Evolutionary conservation across 2,329 filamentous ascomycete species (phyloP), one percentile per base, ranked within the genome.

Genomic region (Neofusicoccum cordaticola): DNA sequence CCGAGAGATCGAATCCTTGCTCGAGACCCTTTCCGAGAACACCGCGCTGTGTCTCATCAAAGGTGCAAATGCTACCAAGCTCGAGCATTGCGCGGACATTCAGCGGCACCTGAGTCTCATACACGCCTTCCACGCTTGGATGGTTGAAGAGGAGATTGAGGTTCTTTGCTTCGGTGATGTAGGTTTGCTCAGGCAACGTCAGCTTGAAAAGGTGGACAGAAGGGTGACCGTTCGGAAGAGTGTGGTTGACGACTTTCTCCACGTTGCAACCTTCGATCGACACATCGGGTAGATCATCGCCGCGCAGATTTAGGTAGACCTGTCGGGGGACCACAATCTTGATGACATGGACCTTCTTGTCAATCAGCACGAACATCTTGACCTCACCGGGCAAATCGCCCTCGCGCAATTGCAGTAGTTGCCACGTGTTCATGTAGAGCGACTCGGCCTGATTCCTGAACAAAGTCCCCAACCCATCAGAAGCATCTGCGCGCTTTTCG

Each of bases 131-230:
- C 1, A 99, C 91, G 75, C 93, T 97, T 0, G 93, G 87, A 73
- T 99, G 93, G 68, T 94, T 93, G 80, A 97, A 94, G 1, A 98
- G 82, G 34, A 89, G 79, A 1, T 89, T 87, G 67, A 98, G 89
- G 73, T 93, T 96, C 67, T 93, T 90, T 0, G 89, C 84, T 75
- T 98, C 92, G 50, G 88, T 87, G 66, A 97, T 87, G 77, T 96
- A 99, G 0, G 91, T 84, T 64, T 95, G 89, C 75, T 99, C 95
- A 0, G 91, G 85, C 77, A 99, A 91, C 0, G 90, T 93, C 42
- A 99, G 84, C 79, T 93, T 96, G 84, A 98, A 98, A 4, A 99
- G 83, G 80, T 99, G 92, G 3, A 92, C 90, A 0, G 94, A 98
- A 2, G 92, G 89, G 76, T 98, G 95, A 0, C 95, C 95, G 71